Evolutionary conservation across 768 basidiomycete genomes (phyloP).

Genomic region (Collybiopsis confluens): DNA sequence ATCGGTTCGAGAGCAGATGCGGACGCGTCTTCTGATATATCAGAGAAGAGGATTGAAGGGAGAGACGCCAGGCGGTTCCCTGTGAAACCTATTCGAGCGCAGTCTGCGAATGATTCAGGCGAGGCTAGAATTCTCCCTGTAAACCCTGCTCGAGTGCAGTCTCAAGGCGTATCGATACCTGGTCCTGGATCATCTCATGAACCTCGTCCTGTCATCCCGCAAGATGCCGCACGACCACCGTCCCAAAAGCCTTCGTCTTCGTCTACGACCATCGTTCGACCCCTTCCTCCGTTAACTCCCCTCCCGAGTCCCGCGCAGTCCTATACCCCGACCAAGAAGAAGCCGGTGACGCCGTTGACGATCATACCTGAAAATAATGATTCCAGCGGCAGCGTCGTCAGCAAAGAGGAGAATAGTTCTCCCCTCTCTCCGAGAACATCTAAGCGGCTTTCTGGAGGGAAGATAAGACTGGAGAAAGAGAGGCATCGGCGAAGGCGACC

Average conservation of each 20-base stretch:
- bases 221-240: too few species aligned
- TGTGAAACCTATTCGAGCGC: not conserved
- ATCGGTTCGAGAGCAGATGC: not conserved
- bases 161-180: not conserved
- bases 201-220: too few species aligned
- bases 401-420: not conserved
- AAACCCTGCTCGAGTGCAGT: not conserved
- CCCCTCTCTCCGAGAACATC: not conserved
- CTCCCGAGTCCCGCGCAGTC: not conserved
- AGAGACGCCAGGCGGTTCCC: not conserved
- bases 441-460: slow-evolving; percentile 6
- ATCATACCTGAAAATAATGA: slow-evolving; percentile 1
- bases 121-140: not conserved
- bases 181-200: too few species aligned
- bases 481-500: not conserved
- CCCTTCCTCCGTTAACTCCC: not conserved
- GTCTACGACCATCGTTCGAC: too few species aligned
- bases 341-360: not conserved
- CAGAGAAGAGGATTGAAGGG: not conserved
- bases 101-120: not conserved
- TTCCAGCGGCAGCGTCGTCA: not conserved
- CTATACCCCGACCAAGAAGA: not conserved
- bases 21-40: not conserved
- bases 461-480: slow-evolving; percentile 1
- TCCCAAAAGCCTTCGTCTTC: too few species aligned